phyloP scores from a whole-genome alignment of 352 stramenopile species.

The Detonula confervacea region DNA sequence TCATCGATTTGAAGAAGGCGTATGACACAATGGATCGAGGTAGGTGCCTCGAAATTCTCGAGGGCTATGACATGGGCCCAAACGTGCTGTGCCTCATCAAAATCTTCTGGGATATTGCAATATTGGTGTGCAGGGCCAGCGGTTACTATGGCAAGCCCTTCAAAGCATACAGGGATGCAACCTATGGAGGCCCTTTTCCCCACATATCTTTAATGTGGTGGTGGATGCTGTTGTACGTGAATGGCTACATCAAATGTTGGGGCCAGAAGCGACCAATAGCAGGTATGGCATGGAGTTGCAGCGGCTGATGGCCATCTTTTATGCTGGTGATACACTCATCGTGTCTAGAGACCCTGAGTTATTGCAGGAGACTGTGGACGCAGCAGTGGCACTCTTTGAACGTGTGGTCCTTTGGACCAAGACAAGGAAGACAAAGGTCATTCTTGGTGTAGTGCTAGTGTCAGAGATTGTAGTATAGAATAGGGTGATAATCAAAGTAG shows the following conservation, averaged over 20 bases:
- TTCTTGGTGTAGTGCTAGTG: too few relatives aligned
- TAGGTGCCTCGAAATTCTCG: background rate
- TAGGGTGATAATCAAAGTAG: too few relatives aligned
- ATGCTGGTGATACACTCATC: background rate
- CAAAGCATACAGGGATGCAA: conserved; percentile 4
- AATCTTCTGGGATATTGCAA: background rate
- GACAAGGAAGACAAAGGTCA: conserved; percentile 22
- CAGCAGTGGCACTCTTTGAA: conserved; percentile 11
- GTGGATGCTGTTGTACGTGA: conserved; percentile 8
- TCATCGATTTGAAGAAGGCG: background rate
- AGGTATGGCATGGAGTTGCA: background rate
- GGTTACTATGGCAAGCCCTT: conserved; percentile 6
- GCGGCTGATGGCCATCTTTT: background rate
- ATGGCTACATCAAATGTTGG: background rate
- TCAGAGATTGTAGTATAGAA: too few relatives aligned
- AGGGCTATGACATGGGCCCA: conserved; percentile 1
- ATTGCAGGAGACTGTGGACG: background rate
- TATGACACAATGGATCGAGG: background rate
- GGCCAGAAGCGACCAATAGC: background rate
- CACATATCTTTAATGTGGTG: conserved; percentile 22
- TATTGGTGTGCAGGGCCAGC: background rate
- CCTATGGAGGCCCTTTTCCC: conserved; percentile 13
- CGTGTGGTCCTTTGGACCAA: conserved; percentile 3
- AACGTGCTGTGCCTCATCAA: background rate
- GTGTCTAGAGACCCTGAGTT: background rate